Conservation (phyloP, 768 basidiomycete species). For the Naganishia randhawae region DNA sequence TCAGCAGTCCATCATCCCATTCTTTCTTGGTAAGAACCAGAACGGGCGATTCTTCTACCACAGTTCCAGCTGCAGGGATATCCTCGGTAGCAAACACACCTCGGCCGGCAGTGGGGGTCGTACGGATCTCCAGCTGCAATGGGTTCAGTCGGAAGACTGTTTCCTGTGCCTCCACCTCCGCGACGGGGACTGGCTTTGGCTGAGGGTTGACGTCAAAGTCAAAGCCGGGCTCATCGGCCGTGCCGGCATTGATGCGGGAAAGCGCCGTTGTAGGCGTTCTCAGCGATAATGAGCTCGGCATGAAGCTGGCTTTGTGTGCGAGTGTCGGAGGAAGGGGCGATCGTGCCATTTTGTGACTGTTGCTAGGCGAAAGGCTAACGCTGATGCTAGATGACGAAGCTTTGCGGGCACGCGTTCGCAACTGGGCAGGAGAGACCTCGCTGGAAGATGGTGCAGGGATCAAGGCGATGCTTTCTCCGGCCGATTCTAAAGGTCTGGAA, state of each 20-base stretch:
- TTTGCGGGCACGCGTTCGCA: slow-evolving; percentile 5
- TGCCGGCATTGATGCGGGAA: slow-evolving; percentile 18
- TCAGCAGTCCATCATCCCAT: slow-evolving; percentile 52
- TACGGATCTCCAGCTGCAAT: slow-evolving; percentile 41
- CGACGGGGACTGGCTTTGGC: not conserved
- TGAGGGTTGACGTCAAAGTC: slow-evolving; percentile 18
- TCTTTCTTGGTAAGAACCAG: slow-evolving; percentile 69
- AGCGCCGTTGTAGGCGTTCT: slow-evolving; percentile 18
- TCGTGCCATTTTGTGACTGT: not conserved
- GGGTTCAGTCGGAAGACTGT: slow-evolving; percentile 38
- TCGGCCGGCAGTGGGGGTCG: slow-evolving; percentile 42
- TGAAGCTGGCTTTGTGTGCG: slow-evolving; percentile 16
- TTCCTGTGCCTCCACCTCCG: not conserved
- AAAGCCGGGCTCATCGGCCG: slow-evolving; percentile 11
- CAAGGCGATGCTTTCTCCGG: not conserved
- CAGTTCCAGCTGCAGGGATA: slow-evolving; percentile 58
- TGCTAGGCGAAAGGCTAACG: slow-evolving; percentile 16
- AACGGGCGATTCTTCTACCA: slow-evolving; percentile 82
- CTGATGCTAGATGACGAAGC: slow-evolving; percentile 18
- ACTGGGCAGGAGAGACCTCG: not conserved
- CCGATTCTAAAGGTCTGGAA: too few relatives aligned
- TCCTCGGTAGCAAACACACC: slow-evolving; percentile 56
- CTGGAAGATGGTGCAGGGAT: slow-evolving; percentile 5
- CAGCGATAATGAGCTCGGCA: slow-evolving; percentile 10
- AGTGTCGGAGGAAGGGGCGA: slow-evolving; percentile 11